These are phyloP conservation scores for Ganoderma lingzhi DNA, from an alignment of 1,284 basidiomycete species.

Conservation along the genomic window DNA sequence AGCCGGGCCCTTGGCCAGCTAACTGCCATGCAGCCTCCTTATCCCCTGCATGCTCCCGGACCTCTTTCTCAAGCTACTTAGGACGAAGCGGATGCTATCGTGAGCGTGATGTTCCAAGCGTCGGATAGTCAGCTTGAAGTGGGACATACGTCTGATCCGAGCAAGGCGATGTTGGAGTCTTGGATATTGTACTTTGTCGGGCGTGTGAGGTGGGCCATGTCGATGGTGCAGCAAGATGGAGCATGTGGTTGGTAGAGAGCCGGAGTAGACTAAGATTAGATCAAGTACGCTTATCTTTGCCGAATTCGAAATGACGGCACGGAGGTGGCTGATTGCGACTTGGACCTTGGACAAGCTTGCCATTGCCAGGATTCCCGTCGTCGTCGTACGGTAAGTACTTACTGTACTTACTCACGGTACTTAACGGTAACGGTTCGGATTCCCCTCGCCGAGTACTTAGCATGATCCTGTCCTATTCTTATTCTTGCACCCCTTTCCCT, in stretches of 20 bases:
- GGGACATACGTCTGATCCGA: conserved; percentile 63
- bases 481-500: neutral
- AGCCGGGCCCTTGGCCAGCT: conserved; percentile 52
- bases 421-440: too few relatives aligned
- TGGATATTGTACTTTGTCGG: conserved; percentile 60
- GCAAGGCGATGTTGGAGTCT: conserved; percentile 67
- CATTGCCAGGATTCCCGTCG: too few relatives aligned
- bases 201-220: conserved; percentile 23
- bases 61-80: conserved; percentile 61
- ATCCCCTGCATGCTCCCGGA: conserved; percentile 61
- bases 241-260: too few relatives aligned
- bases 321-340: too few relatives aligned
- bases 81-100: neutral
- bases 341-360: too few relatives aligned
- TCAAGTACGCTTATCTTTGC: too few relatives aligned
- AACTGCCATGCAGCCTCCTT: conserved; percentile 60
- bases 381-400: too few relatives aligned
- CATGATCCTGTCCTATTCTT: neutral
- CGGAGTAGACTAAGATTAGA: too few relatives aligned
- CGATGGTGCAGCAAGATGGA: too few relatives aligned
- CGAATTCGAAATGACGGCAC: too few relatives aligned
- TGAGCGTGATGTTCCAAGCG: neutral
- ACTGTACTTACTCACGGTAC: too few relatives aligned
- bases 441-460: neutral
- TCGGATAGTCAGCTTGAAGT: neutral